Conservation (phyloP, 192 early-diverging fungal species). For the Coemansia sp. region DNA sequence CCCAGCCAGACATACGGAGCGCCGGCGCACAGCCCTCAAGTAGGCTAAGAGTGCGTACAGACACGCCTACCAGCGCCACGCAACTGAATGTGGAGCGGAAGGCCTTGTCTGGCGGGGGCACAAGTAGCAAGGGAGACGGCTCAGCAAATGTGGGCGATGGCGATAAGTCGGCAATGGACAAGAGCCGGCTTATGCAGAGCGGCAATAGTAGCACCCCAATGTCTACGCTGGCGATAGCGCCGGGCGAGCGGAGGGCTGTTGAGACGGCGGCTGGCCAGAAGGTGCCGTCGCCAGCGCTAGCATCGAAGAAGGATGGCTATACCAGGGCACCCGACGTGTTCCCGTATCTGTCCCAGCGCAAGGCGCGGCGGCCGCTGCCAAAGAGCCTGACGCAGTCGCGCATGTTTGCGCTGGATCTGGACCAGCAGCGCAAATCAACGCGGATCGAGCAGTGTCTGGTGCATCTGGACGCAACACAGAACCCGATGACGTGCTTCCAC, state of each 20-base stretch:
- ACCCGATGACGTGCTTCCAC: conserved; percentile 87
- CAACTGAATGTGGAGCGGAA: background rate
- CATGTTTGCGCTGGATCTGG: conserved; percentile 78
- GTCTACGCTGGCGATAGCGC: background rate
- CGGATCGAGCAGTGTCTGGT: conserved; percentile 82
- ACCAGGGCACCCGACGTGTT: conserved; percentile 29
- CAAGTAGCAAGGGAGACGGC: background rate
- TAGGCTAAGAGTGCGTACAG: conserved; percentile 34
- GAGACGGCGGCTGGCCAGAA: background rate
- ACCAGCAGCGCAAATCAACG: conserved; percentile 74
- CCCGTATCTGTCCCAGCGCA: conserved; percentile 16
- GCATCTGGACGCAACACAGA: conserved; percentile 90
- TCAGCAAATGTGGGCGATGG: background rate
- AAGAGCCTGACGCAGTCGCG: conserved; percentile 65
- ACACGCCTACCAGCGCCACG: conserved; percentile 2
- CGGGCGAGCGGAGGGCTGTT: background rate
- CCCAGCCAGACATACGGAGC: conserved; percentile 4
- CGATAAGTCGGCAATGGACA: background rate
- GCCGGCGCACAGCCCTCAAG: conserved; percentile 27
- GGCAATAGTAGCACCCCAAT: background rate
- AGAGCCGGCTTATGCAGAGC: background rate
- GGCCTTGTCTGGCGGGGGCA: background rate
- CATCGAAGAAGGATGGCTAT: conserved; percentile 5
- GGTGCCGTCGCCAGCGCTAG: conserved; percentile 2
- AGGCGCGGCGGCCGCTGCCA: conserved; percentile 37